These are phyloP conservation scores for Bombardia bombarda DNA, from an alignment of 495 filamentous ascomycete genomes.

Conservation along the genomic window DNA sequence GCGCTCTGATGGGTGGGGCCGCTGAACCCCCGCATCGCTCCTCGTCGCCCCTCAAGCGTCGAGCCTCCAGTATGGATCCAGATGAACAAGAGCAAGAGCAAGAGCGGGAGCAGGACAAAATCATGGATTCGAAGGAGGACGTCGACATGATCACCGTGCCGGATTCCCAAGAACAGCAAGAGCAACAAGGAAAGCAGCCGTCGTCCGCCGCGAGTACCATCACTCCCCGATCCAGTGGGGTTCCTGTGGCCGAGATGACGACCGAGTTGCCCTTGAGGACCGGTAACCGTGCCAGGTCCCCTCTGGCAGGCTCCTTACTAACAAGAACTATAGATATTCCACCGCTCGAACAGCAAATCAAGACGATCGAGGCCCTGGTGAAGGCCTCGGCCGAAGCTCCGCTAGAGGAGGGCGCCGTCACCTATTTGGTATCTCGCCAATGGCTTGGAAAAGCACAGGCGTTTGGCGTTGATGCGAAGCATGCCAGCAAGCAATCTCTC, in stretches of 20 bases:
- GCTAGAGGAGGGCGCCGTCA: slow-evolving; percentile 60
- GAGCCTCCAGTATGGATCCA: slow-evolving; percentile 46
- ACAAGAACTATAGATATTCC: slow-evolving; percentile 28
- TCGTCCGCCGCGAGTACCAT: too few relatives aligned
- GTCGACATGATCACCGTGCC: slow-evolving; percentile 39
- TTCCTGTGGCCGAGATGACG: neutral
- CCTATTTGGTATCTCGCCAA: slow-evolving; percentile 66
- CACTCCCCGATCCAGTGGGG: neutral
- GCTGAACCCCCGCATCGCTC: slow-evolving; percentile 42
- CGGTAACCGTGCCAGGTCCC: slow-evolving; percentile 8
- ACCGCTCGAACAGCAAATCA: slow-evolving; percentile 71
- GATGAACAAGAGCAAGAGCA: too few relatives aligned
- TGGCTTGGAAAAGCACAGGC: slow-evolving; percentile 75
- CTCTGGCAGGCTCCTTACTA: neutral
- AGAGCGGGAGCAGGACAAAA: slow-evolving; percentile 16
- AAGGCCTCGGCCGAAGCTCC: slow-evolving; percentile 41
- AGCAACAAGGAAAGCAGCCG: too few relatives aligned
- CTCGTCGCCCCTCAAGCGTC: slow-evolving; percentile 47
- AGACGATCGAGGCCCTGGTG: slow-evolving; percentile 56
- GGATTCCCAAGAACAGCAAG: slow-evolving; percentile 5
- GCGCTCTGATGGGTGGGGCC: slow-evolving; percentile 46
- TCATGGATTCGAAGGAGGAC: slow-evolving; percentile 31
- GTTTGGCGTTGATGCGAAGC: slow-evolving; percentile 47
- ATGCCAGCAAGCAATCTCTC: slow-evolving; percentile 50
- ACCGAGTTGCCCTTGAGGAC: slow-evolving; percentile 15